These are phyloP conservation scores for Apium graveolens DNA, from an alignment of 129 eudicot genomes.

Conservation along the genomic window DNA sequence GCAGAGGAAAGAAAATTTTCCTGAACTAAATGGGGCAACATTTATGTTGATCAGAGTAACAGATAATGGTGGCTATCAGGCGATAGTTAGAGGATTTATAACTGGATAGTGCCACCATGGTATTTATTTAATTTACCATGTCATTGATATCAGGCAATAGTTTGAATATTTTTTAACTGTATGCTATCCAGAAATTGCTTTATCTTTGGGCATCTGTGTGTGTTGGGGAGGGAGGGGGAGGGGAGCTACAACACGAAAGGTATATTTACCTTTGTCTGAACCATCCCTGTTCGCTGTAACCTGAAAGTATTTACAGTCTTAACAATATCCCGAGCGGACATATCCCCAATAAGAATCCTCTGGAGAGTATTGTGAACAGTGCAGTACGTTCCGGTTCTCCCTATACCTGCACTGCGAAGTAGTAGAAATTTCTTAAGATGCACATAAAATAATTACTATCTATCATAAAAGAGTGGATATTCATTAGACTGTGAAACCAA, in stretches of 20 bases:
- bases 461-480: slow-evolving; percentile 3
- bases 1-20: background rate
- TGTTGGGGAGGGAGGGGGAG: too few relatives aligned
- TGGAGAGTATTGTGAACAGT: slow-evolving; percentile 78
- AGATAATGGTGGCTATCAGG: too few relatives aligned
- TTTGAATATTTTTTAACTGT: too few relatives aligned
- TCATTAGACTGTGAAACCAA: slow-evolving; percentile 10
- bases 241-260: too few relatives aligned
- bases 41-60: too few relatives aligned
- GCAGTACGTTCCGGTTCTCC: slow-evolving; percentile 94
- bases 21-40: background rate
- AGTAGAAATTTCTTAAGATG: slow-evolving; percentile 14
- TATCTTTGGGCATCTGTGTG: too few relatives aligned
- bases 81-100: too few relatives aligned
- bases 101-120: too few relatives aligned
- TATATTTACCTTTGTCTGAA: slow-evolving; percentile 59
- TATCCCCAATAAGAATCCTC: slow-evolving; percentile 70
- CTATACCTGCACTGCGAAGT: slow-evolving; percentile 86
- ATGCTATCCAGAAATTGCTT: too few relatives aligned
- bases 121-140: too few relatives aligned
- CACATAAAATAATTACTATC: background rate
- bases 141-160: too few relatives aligned
- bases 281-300: slow-evolving; percentile 89
- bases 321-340: slow-evolving; percentile 74
- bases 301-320: slow-evolving; percentile 65